Conservation (phyloP, 2,329 filamentous ascomycete species). For the Verticillium alfalfae region DNA sequence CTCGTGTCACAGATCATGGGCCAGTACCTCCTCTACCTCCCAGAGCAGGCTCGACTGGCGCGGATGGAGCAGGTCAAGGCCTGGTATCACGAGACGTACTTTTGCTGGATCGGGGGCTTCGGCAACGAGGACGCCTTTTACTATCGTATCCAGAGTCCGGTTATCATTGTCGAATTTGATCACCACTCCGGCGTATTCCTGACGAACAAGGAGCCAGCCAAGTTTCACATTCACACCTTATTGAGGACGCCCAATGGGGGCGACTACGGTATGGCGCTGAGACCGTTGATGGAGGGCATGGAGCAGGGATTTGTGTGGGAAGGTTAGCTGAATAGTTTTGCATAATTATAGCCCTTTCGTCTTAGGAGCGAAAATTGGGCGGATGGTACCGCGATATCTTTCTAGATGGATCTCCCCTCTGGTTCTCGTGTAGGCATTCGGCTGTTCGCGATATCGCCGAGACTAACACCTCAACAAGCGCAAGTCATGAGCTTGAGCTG, state of each 20-base stretch:
- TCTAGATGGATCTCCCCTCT: no score
- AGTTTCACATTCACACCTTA: constrained; percentile 75
- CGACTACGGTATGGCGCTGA: constrained; percentile 62
- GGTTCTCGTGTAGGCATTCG: no score
- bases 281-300: constrained; percentile 26
- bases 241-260: constrained; percentile 68
- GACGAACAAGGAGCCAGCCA: constrained; percentile 65
- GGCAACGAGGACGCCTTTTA: constrained; percentile 68
- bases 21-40: constrained; percentile 66
- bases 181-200: constrained; percentile 76
- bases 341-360: no score
- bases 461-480: no score
- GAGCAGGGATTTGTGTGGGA: constrained; percentile 38
- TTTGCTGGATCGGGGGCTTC: constrained; percentile 71
- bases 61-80: constrained; percentile 48
- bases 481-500: no score
- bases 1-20: constrained; percentile 54
- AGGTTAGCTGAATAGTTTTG: constrained; percentile 11
- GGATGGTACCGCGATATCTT: no score
- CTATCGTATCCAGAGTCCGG: constrained; percentile 71
- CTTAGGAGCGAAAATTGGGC: no score
- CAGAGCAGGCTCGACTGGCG: constrained; percentile 43
- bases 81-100: constrained; percentile 67
- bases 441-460: no score
- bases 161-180: constrained; percentile 71